Base-by-base conservation (phyloP, 1,284 basidiomycete genomes). In the Veloboletus limbatus region DNA sequence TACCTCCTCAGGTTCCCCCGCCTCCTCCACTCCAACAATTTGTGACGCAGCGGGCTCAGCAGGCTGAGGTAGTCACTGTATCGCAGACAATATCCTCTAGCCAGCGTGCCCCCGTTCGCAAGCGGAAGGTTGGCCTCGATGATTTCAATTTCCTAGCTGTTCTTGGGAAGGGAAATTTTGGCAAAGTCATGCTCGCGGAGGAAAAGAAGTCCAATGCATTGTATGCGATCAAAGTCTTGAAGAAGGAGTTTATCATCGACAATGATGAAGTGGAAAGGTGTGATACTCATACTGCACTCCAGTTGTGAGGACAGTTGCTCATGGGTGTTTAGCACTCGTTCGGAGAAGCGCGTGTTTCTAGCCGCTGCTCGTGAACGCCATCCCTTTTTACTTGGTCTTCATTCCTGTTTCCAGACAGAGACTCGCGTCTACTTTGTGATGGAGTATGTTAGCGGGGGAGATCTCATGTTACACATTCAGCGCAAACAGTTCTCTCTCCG, bases 231-330 rank as follows among this genome's bases (percentile, higher is more conserved):
- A 99, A 99, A 72, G 97, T 99, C 30, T 70, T 99, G 65, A 99
- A 99, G 78, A 99, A 99, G 69, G 97, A 99, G 72, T 99, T 99
- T 63, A 99, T 99, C 68, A 99, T 99, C 58, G 97, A 99, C 67
- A 99, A 99, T 58, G 97, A 99, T 70, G 97, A 99, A 74, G 94
- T 99, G 6, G 97, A 99, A 73, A 97, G 92, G 94, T 93, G 52
- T 46, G 48, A 27, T 44, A 44, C 7, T 38, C 31, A 45, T 35
- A 45, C 33, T 26, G 8, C 6, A 18, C n/a, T 34, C 30, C 38
- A 35, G 4, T 25, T 40, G n/a, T n/a, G 36, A 50, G 40, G 41
- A 37, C 13, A 43, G 34, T 38, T 31, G 24, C 40, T 59, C 38
- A 52, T 43, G 26, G 22, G 20, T 22, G 6, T 25, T 28, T 54